Evolutionary conservation across 345 rosid genomes (phyloP), one percentile per base, ranked within the genome.

Genomic region (Limnanthes douglasii): DNA sequence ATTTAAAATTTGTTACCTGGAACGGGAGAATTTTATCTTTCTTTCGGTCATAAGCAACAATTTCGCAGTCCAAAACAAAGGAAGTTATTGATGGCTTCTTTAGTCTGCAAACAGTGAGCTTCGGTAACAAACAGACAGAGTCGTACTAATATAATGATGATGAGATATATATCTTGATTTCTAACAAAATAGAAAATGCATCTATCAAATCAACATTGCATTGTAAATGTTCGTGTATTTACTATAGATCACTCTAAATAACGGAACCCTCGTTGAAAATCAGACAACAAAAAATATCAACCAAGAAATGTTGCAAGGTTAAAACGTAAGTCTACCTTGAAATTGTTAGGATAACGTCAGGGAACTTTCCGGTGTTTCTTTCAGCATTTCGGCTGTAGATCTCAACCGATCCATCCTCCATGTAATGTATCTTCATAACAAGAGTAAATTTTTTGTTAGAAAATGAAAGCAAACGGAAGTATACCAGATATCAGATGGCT

Each of bases 381-480:
- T 84, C 96, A 23, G 96, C 79, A 63, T 84, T 84, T 53, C 96
- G 67, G 62, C 98, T 90, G 46, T 90, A 90, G 50, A 90, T 90
- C 75, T 90, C 85, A 37, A 84, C 84, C 31, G 72, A 60, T 61
- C 74, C 93, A 69, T 80, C 51, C 53, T 90, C 98, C 81, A 72
- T 28, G 45, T 55, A 90, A 62, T 90, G 96, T 54, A 90, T 58
- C 98, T 90, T 60, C 45, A 53, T 34, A 21, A 46, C 31, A 13
- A 26, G 31, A 21, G 23, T 24, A 15, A 37, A 47, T 17, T 14
- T 15, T 39, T n/a, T n/a, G 22, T 19, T 28, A 32, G 50, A 31
- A 43, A 34, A 36, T 20, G 21, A 6, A 30, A 16, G 18, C 21
- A 45, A 43, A 44, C 15, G 10, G 9, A 46, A 45, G 31, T 11